These are phyloP conservation scores for Cladorrhinum sp. DNA, from an alignment of 2,329 filamentous ascomycete genomes.

Conservation along the genomic window DNA sequence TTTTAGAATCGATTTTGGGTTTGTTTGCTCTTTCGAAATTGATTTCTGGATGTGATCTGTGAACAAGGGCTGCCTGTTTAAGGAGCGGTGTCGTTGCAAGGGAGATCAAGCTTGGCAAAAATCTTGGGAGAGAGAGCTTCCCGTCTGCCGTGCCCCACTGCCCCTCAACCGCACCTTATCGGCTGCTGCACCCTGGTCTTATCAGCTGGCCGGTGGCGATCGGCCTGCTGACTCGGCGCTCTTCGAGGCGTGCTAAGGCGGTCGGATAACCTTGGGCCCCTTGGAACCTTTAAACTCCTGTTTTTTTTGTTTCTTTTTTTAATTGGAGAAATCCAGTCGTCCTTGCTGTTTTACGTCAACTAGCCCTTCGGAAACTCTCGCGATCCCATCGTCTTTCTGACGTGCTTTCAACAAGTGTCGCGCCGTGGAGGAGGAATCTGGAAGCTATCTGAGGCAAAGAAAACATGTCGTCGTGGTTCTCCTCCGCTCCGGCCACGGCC, in stretches of 20 bases:
- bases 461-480: slow-evolving; percentile 20
- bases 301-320: neutral
- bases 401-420: slow-evolving; percentile 3
- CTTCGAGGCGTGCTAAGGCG: neutral
- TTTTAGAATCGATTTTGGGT: neutral
- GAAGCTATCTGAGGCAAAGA: neutral
- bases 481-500: slow-evolving; percentile 20
- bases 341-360: too few species aligned
- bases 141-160: slow-evolving; percentile 1
- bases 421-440: neutral
- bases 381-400: neutral
- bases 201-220: slow-evolving; percentile 3
- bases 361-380: too few species aligned
- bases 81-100: neutral
- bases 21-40: neutral
- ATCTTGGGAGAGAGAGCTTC: neutral
- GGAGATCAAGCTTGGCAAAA: neutral
- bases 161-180: slow-evolving; percentile 5
- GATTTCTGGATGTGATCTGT: neutral
- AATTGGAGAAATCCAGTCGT: too few species aligned
- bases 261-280: neutral
- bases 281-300: neutral
- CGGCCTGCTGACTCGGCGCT: neutral
- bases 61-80: neutral
- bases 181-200: neutral